Conservation (phyloP, 179 eudicot genomes). For the Amaranthus tricolor region DNA sequence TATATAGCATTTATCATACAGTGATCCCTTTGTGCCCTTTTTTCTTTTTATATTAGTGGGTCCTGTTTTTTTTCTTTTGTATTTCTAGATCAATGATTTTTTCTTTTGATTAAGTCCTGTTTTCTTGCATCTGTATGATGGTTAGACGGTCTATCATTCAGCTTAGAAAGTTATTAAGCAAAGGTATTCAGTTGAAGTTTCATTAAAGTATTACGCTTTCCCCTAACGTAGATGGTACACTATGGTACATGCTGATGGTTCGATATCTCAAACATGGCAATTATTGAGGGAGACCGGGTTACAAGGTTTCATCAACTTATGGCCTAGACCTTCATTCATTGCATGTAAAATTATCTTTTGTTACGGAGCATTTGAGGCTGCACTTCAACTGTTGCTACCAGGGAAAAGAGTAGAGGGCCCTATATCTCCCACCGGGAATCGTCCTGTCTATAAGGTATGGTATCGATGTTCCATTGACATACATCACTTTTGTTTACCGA, state of each 20-base stretch:
- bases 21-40: no score
- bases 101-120: no score
- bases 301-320: constrained; percentile 66
- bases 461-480: background rate
- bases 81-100: no score
- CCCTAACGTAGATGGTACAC: constrained; percentile 79
- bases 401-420: constrained; percentile 97
- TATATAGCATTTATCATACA: no score
- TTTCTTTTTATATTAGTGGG: no score
- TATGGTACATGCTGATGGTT: constrained; percentile 97
- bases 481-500: background rate
- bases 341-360: constrained; percentile 83
- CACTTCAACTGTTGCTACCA: constrained; percentile 75
- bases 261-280: constrained; percentile 51
- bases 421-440: constrained; percentile 81
- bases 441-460: constrained; percentile 85
- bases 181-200: background rate
- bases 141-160: background rate
- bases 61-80: no score
- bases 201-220: background rate
- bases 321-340: constrained; percentile 79
- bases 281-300: constrained; percentile 58
- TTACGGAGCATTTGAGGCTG: constrained; percentile 92
- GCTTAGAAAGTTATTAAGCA: background rate
- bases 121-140: background rate